Evolutionary conservation across 2,329 filamentous ascomycete species (phyloP), one percentile per base, ranked within the genome.

Genomic region (Coleophoma eucalyptorum): DNA sequence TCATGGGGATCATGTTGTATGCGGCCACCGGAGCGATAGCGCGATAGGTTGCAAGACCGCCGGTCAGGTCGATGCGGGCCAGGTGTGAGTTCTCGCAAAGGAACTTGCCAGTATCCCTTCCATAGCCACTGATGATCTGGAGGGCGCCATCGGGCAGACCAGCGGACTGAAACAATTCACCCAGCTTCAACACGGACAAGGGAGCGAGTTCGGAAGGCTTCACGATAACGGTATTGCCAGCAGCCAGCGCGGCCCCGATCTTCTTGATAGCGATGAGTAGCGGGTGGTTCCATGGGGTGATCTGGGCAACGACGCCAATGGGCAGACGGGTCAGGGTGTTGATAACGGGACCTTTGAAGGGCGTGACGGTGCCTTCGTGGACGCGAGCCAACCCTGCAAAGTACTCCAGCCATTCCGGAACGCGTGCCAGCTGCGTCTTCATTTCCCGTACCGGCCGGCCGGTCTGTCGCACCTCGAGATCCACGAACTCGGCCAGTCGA

Each of bases 201-300:
- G 74, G 80, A 31, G 76, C 83, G 67, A 73, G 83, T 37, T 72
- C 80, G 0, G 80, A 83, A 0, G 81, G 78, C 59, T 80, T 80
- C 53, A 83, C 72, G 56, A 83, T 80, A 18, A 81, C 66, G 15
- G 70, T 67, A 60, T 79, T 79, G 21, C 76, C 78, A 0, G 78
- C 77, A 20, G 79, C 63, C 4, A 81, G 63, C 0, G 76, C 71
- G 0, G 74, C 68, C 4, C 66, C 69, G 35, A 79, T 70, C 63
- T 84, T 84, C 43, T 76, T 68, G n/a, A 6, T 18, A n/a, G 40
- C 77, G 55, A 81, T 81, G 42, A 82, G 70, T 20, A 82, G 67
- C 3, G 79, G 79, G 54, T 81, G 78, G 61, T 83, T 83, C 64
- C 80, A 83, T 0, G 79, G 77, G 1, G 79, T 80, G 53, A 83